Evolutionary conservation across 208 protist species (phyloP).

Genomic region (Porcisia hertigi): DNA sequence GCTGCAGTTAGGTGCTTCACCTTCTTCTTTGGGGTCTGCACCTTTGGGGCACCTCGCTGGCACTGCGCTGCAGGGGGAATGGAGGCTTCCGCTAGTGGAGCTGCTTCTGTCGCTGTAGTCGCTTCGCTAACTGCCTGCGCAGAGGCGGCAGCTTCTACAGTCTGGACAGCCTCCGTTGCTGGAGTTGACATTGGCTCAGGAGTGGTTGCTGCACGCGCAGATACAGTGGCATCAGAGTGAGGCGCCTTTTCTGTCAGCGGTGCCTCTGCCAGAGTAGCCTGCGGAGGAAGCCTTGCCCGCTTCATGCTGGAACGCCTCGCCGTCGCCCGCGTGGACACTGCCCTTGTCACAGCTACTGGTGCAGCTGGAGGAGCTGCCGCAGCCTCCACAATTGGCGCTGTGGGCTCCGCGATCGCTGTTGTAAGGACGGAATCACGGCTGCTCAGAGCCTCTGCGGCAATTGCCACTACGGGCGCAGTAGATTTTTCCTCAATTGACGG

Average conservation of each 20-base stretch:
- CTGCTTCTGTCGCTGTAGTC: background rate
- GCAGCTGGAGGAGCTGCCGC: background rate
- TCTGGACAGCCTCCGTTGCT: background rate
- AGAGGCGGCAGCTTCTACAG: background rate
- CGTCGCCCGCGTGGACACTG: background rate
- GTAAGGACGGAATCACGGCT: background rate
- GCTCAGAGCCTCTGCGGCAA: background rate
- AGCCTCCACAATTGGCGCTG: background rate
- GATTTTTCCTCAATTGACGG: background rate
- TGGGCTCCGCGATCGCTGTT: background rate
- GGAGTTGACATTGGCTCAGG: background rate
- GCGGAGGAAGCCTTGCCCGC: background rate
- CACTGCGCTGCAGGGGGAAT: constrained; percentile 8
- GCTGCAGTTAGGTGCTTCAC: constrained; percentile 19
- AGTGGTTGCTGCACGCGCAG: background rate
- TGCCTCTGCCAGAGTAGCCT: background rate
- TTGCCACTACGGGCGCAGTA: background rate
- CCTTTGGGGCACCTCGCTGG: constrained; percentile 5
- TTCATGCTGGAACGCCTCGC: background rate
- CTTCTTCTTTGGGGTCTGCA: constrained; percentile 13
- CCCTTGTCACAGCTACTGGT: background rate
- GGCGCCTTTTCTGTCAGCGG: background rate
- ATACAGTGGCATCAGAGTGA: background rate
- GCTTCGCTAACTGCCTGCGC: background rate
- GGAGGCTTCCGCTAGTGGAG: background rate